phyloP scores from a whole-genome alignment of 768 basidiomycete genomes.

The Lepiota venenata region DNA sequence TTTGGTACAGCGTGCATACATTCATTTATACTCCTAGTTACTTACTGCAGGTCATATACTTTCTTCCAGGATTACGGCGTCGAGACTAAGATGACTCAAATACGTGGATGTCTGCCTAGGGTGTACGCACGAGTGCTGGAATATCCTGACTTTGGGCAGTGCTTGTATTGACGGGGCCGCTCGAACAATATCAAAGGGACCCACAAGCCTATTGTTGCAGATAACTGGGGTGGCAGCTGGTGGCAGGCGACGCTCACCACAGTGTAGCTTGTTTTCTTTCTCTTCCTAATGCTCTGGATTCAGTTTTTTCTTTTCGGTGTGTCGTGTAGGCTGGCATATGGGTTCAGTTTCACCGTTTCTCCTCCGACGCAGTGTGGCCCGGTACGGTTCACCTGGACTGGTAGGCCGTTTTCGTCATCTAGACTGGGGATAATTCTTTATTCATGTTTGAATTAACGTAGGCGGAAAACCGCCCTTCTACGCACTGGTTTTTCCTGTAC shows the following conservation, averaged over 20 bases:
- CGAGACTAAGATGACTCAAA: not conserved
- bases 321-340: slow-evolving; percentile 6
- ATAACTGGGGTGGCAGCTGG: not conserved
- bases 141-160: no score
- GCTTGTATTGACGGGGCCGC: no score
- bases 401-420: slow-evolving; percentile 12
- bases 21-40: not conserved
- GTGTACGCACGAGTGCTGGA: not conserved
- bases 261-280: not conserved
- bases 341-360: slow-evolving; percentile 19
- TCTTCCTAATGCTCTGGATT: slow-evolving; percentile 12
- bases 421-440: not conserved
- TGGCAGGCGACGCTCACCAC: not conserved
- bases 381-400: slow-evolving; percentile 22
- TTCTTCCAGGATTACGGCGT: not conserved
- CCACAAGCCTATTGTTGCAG: not conserved
- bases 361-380: slow-evolving; percentile 23
- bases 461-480: slow-evolving; percentile 25
- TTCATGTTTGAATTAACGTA: slow-evolving; percentile 5
- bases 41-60: slow-evolving; percentile 7
- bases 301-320: slow-evolving; percentile 4
- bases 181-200: no score
- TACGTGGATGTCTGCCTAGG: not conserved
- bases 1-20: not conserved
- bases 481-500: slow-evolving; percentile 21